phyloP scores from a whole-genome alignment of 257 asterid species.

The Cinchona pubescens region DNA sequence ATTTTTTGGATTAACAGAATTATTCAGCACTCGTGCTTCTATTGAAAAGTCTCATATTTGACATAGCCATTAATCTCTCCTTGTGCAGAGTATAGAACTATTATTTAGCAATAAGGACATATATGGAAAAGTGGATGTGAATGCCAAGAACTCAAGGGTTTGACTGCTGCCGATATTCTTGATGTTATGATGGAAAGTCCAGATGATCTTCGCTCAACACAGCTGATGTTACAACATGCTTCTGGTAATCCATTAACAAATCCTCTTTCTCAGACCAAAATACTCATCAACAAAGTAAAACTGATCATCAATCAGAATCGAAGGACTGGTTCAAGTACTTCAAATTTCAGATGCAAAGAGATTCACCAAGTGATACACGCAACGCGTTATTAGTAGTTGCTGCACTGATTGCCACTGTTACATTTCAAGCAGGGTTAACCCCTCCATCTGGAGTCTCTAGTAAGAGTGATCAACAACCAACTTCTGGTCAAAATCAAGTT shows the following conservation, averaged over 20 bases:
- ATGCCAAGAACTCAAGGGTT: slow-evolving; percentile 28
- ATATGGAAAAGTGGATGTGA: slow-evolving; percentile 19
- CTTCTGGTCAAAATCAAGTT: not conserved
- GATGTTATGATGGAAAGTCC: slow-evolving; percentile 33
- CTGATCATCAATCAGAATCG: not conserved
- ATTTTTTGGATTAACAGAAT: no score
- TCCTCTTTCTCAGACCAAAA: not conserved
- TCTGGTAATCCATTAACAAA: slow-evolving; percentile 33
- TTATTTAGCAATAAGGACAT: not conserved
- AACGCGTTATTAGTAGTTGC: slow-evolving; percentile 39
- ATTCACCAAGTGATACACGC: slow-evolving; percentile 39
- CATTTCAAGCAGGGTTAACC: slow-evolving; percentile 52
- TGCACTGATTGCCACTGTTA: slow-evolving; percentile 41
- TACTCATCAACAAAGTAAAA: slow-evolving; percentile 7
- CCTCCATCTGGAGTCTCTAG: not conserved
- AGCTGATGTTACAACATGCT: not conserved
- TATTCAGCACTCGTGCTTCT: not conserved
- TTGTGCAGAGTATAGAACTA: not conserved
- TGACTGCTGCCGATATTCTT: slow-evolving; percentile 30
- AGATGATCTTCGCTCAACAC: slow-evolving; percentile 4
- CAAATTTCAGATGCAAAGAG: slow-evolving; percentile 14
- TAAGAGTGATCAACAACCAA: not conserved
- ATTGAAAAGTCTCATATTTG: not conserved
- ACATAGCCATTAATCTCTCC: not conserved
- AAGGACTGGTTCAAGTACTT: slow-evolving; percentile 30